A percentile compares a stretch with the other conserved stretches of the same genome.
phyloP scores from a whole-genome alignment of 139 green algal genomes.

The Coelastrella sp. region DNA sequence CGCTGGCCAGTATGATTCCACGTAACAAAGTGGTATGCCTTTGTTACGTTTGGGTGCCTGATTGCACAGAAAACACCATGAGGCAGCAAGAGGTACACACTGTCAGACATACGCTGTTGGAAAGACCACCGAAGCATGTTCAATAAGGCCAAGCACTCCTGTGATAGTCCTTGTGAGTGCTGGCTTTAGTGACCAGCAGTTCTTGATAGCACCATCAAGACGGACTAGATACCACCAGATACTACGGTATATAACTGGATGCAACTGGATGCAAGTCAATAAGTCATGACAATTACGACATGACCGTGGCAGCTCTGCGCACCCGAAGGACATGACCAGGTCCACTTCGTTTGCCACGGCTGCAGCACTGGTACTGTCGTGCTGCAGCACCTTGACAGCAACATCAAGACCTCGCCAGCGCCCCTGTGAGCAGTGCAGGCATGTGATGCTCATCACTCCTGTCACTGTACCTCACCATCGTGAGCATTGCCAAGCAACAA shows the following conservation, averaged over 20 bases:
- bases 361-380: slow-evolving; percentile 24
- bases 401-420: slow-evolving; percentile 19
- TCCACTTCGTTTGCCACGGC: slow-evolving; percentile 35
- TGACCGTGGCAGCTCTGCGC: neutral
- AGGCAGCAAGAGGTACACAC: neutral
- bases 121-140: neutral
- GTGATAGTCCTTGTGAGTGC: too few relatives aligned
- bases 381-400: slow-evolving; percentile 39
- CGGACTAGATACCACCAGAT: too few relatives aligned
- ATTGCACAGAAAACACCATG: too few relatives aligned
- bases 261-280: neutral
- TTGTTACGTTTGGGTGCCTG: slow-evolving; percentile 24
- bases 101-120: neutral
- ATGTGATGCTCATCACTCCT: neutral
- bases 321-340: slow-evolving; percentile 41
- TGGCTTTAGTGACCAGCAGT: too few relatives aligned
- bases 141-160: too few relatives aligned
- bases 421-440: neutral
- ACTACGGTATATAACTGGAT: too few relatives aligned
- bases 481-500: neutral
- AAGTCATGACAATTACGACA: neutral
- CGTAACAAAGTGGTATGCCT: slow-evolving; percentile 33
- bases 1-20: neutral
- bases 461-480: neutral
- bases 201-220: too few relatives aligned